Conservation (phyloP, 2,329 filamentous ascomycete genomes). For the Colletotrichum tropicicola region DNA sequence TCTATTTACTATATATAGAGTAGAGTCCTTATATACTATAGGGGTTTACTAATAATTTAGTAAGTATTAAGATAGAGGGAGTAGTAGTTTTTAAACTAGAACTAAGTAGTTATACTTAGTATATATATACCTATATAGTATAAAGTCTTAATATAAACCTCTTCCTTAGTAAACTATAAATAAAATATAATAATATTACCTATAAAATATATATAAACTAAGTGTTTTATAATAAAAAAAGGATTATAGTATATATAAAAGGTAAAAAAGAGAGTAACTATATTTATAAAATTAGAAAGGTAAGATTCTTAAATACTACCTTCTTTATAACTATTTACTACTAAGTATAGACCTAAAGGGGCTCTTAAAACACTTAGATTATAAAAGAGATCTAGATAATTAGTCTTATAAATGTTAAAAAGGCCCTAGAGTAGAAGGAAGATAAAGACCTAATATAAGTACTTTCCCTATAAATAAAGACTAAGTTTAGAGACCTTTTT, state of each 20-base stretch:
- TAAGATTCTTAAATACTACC: slow-evolving; percentile 10
- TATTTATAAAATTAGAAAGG: neutral
- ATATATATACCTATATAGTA: neutral
- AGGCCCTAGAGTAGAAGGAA: neutral
- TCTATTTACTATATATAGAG: slow-evolving; percentile 13
- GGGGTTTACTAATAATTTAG: slow-evolving; percentile 16
- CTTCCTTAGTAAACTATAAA: neutral
- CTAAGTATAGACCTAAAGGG: slow-evolving; percentile 38
- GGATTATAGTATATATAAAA: neutral
- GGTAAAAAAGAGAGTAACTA: neutral
- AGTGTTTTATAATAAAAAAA: neutral
- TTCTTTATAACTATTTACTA: slow-evolving; percentile 26
- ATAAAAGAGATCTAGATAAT: slow-evolving; percentile 24
- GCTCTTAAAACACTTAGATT: slow-evolving; percentile 40
- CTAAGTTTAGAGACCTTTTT: neutral
- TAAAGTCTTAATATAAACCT: neutral
- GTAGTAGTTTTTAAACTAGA: neutral
- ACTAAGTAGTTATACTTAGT: neutral
- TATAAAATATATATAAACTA: neutral
- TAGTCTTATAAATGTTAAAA: neutral
- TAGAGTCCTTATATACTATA: neutral
- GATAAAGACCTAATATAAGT: neutral
- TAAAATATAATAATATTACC: neutral
- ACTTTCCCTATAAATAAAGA: neutral
- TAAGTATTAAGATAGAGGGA: slow-evolving; percentile 9